Evolutionary conservation across 1,284 basidiomycete genomes (phyloP).

Genomic region (Bothia castanella): DNA sequence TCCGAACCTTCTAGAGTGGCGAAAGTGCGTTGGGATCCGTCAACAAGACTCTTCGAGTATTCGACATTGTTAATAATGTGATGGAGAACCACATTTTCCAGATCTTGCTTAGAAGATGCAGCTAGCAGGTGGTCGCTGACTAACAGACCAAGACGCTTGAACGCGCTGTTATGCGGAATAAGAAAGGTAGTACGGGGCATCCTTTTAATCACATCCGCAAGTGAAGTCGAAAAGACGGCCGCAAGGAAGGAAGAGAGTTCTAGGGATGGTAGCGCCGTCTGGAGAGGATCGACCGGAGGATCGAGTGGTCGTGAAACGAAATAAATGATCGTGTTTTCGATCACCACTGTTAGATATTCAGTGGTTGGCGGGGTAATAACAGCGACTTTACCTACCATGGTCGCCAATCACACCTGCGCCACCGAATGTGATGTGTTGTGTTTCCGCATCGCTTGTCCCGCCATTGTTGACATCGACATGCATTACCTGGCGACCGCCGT

Average conservation of each 20-base stretch:
- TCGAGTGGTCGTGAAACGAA: slow-evolving; percentile 81
- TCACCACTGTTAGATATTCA: slow-evolving; percentile 48
- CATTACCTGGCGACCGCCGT: slow-evolving; percentile 69
- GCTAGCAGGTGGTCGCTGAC: slow-evolving; percentile 86
- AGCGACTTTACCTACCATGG: slow-evolving; percentile 50
- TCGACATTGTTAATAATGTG: slow-evolving; percentile 78
- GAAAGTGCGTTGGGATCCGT: slow-evolving; percentile 66
- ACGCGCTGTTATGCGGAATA: slow-evolving; percentile 86
- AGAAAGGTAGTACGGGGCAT: slow-evolving; percentile 78
- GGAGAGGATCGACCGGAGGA: slow-evolving; percentile 79
- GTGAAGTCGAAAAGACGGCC: slow-evolving; percentile 78
- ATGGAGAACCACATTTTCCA: slow-evolving; percentile 81
- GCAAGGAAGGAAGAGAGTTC: slow-evolving; percentile 89
- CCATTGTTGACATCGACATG: slow-evolving; percentile 59
- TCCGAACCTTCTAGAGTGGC: slow-evolving; percentile 73
- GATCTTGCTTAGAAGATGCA: slow-evolving; percentile 68
- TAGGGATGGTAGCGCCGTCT: slow-evolving; percentile 78
- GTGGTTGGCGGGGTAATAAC: background rate
- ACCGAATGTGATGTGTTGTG: slow-evolving; percentile 74
- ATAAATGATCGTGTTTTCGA: slow-evolving; percentile 84
- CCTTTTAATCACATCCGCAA: slow-evolving; percentile 67
- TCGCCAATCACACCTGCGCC: slow-evolving; percentile 79
- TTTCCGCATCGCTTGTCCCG: slow-evolving; percentile 42
- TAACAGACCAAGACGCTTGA: slow-evolving; percentile 78
- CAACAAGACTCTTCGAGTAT: slow-evolving; percentile 63